Conservation (phyloP, 257 asterid species). For the Plectranthus barbatus region DNA sequence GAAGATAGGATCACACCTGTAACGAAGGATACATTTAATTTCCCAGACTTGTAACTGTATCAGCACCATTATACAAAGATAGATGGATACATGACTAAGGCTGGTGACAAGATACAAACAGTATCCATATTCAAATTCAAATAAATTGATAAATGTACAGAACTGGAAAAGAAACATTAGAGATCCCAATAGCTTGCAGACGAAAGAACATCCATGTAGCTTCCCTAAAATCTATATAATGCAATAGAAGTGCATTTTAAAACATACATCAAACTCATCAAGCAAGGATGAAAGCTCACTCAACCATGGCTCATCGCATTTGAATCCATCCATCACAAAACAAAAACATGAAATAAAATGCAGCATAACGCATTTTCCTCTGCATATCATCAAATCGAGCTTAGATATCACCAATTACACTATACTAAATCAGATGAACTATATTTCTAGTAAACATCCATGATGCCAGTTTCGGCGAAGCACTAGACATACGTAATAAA, state of each 20-base stretch:
- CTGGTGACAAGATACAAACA: conserved; percentile 18
- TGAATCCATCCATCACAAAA: no score
- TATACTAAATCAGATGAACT: not conserved
- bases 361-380: no score
- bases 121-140: no score
- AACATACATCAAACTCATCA: not conserved
- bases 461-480: not conserved
- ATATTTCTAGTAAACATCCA: no score
- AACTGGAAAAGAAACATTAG: no score
- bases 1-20: conserved; percentile 32
- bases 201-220: no score
- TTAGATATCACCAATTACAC: not conserved
- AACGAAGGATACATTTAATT: conserved; percentile 49
- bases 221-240: not conserved
- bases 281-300: no score
- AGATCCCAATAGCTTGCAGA: no score
- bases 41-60: conserved; percentile 63
- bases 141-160: no score
- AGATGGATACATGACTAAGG: conserved; percentile 52
- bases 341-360: no score
- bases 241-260: not conserved
- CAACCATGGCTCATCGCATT: no score
- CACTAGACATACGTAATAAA: not conserved
- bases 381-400: no score
- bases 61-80: conserved; percentile 33